phyloP scores from a whole-genome alignment of 2,329 filamentous ascomycete genomes.

The Stylonectria norvegica region DNA sequence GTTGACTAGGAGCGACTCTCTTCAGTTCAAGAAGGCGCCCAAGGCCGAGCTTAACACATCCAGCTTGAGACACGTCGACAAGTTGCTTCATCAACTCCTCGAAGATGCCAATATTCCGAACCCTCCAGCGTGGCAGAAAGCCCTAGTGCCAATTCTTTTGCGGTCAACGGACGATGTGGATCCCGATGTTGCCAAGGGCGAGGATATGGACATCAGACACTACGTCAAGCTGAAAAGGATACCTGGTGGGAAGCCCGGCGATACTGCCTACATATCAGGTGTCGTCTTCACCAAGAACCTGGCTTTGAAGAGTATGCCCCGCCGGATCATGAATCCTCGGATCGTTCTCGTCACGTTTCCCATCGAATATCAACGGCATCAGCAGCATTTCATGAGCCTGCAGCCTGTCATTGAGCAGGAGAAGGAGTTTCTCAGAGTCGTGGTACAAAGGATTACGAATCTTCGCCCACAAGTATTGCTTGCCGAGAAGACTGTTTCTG shows the following conservation, averaged over 20 bases:
- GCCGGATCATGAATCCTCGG: constrained; percentile 76
- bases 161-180: constrained; percentile 92
- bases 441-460: constrained; percentile 87
- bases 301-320: constrained; percentile 92
- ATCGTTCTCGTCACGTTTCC: constrained; percentile 93
- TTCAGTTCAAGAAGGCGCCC: constrained; percentile 69
- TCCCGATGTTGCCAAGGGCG: constrained; percentile 82
- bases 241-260: constrained; percentile 80
- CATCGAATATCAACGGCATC: constrained; percentile 89
- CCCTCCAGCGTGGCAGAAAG: constrained; percentile 78
- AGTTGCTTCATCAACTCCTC: constrained; percentile 78
- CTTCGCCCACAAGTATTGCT: constrained; percentile 81
- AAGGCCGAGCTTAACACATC: constrained; percentile 83
- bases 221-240: constrained; percentile 98
- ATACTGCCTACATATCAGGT: constrained; percentile 94
- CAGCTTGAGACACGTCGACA: constrained; percentile 83
- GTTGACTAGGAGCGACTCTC: constrained; percentile 75
- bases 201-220: constrained; percentile 95
- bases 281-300: constrained; percentile 97
- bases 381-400: constrained; percentile 91
- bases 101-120: constrained; percentile 72
- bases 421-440: constrained; percentile 84
- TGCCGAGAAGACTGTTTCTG: constrained; percentile 90
- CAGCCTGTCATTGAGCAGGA: constrained; percentile 97
- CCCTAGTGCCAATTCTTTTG: constrained; percentile 83